Evolutionary conservation across 2,329 filamentous ascomycete genomes (phyloP).

Genomic region (Pseudogymnoascus sp.): DNA sequence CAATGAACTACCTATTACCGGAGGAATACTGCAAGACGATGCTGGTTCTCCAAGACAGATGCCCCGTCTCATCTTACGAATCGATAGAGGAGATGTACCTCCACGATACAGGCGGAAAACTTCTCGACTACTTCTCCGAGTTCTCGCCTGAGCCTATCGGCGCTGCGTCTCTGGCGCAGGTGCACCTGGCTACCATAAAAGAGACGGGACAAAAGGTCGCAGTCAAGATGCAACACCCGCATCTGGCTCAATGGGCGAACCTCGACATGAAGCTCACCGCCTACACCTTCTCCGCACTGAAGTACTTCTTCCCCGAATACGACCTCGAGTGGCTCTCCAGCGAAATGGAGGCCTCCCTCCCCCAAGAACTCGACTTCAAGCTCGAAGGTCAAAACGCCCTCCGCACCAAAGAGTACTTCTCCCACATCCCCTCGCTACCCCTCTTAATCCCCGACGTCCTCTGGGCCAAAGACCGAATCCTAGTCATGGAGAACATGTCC

Average conservation of each 20-base stretch:
- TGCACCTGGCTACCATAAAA: constrained; percentile 78
- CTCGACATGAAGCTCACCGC: constrained; percentile 79
- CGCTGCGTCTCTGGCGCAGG: constrained; percentile 88
- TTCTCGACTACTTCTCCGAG: constrained; percentile 78
- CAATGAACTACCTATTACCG: constrained; percentile 90
- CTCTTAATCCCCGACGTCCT: constrained; percentile 83
- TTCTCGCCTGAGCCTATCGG: constrained; percentile 79
- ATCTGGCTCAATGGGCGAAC: constrained; percentile 79
- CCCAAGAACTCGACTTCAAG: constrained; percentile 84
- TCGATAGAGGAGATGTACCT: constrained; percentile 83
- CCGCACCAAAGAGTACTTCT: constrained; percentile 74
- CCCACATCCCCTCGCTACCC: constrained; percentile 64
- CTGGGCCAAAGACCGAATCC: constrained; percentile 80
- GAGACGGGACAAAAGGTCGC: constrained; percentile 81
- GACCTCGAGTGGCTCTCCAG: constrained; percentile 92
- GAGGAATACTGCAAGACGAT: constrained; percentile 93
- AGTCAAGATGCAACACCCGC: constrained; percentile 93
- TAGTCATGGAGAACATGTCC: constrained; percentile 91
- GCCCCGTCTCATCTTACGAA: constrained; percentile 82
- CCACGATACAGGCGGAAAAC: constrained; percentile 68
- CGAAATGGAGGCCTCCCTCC: constrained; percentile 87
- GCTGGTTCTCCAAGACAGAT: constrained; percentile 90
- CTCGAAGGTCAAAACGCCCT: constrained; percentile 79
- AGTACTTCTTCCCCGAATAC: constrained; percentile 93
- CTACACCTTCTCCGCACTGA: constrained; percentile 84